Percentiles rank a stretch among this genome's conserved stretches.
phyloP scores from a whole-genome alignment of 176 grass and related monocot species.

The Melocanna baccifera region DNA sequence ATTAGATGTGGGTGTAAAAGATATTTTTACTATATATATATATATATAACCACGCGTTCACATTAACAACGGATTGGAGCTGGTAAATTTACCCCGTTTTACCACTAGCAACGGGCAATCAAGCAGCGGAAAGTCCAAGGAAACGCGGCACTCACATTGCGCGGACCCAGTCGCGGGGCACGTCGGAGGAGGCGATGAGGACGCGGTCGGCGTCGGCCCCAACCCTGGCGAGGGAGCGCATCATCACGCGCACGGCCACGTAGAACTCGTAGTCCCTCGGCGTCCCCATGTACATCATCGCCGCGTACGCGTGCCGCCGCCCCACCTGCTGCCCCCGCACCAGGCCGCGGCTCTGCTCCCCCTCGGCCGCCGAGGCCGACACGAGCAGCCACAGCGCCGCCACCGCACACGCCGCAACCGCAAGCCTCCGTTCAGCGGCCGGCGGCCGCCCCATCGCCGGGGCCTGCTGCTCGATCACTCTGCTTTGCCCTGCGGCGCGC shows the following conservation, averaged over 20 bases:
- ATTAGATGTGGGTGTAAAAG: too few relatives aligned
- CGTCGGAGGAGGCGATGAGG: constrained; percentile 89
- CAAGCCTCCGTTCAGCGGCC: background rate
- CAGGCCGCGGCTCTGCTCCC: background rate
- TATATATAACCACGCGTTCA: background rate
- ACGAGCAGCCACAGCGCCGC: constrained; percentile 14
- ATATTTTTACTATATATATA: too few relatives aligned
- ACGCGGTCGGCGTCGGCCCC: constrained; percentile 79
- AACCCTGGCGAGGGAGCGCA: constrained; percentile 70
- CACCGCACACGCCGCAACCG: background rate
- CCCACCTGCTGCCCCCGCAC: background rate
- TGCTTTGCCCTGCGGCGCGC: background rate
- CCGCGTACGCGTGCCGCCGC: constrained; percentile 74
- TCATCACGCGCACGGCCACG: constrained; percentile 91
- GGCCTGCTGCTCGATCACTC: background rate
- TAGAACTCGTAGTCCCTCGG: constrained; percentile 99
- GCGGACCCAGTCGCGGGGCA: constrained; percentile 66
- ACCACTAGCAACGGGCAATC: background rate
- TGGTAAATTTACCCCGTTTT: too few relatives aligned
- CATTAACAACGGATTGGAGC: background rate
- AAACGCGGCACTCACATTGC: constrained; percentile 52
- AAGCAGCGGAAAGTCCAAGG: background rate
- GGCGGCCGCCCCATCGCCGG: constrained; percentile 24
- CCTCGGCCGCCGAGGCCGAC: background rate
- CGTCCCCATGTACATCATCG: constrained; percentile 99